Percentiles rank a stretch among this genome's conserved stretches.
Evolutionary conservation across 495 filamentous ascomycete species (phyloP).

Genomic region (Podospora bellae-mahoneyi): DNA sequence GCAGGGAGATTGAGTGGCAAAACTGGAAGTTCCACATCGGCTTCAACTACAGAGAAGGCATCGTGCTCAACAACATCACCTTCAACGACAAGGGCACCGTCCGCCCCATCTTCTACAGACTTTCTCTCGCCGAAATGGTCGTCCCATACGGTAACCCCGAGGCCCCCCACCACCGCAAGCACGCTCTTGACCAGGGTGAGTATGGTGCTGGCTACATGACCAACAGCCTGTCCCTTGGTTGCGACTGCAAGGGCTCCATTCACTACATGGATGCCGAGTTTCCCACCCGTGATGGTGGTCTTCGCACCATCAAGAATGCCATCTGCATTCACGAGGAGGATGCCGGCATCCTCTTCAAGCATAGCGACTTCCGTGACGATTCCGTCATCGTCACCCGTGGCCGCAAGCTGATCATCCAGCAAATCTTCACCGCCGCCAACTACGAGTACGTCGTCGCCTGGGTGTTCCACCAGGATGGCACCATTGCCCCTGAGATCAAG

Average conservation of each 20-base stretch:
- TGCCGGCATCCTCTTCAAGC: conserved; percentile 89
- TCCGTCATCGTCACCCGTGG: conserved; percentile 82
- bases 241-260: conserved; percentile 93
- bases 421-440: conserved; percentile 95
- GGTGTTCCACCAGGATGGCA: conserved; percentile 92
- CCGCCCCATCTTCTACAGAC: conserved; percentile 79
- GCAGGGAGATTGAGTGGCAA: conserved; percentile 81
- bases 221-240: conserved; percentile 82
- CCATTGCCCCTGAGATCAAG: conserved; percentile 91
- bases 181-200: conserved; percentile 91
- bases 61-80: conserved; percentile 86
- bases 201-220: conserved; percentile 96
- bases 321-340: conserved; percentile 98
- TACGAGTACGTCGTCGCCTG: conserved; percentile 95
- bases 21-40: conserved; percentile 94
- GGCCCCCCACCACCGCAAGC: conserved; percentile 87
- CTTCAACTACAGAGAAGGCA: conserved; percentile 94
- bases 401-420: conserved; percentile 83
- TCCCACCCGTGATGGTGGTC: conserved; percentile 72
- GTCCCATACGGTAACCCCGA: conserved; percentile 95
- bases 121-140: conserved; percentile 96
- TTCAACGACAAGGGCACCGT: conserved; percentile 83
- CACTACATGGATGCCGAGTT: conserved; percentile 85
- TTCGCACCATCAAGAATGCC: conserved; percentile 84
- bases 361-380: conserved; percentile 92